phyloP scores from a whole-genome alignment of 2,329 filamentous ascomycete species.

The Epichloe hybrida region DNA sequence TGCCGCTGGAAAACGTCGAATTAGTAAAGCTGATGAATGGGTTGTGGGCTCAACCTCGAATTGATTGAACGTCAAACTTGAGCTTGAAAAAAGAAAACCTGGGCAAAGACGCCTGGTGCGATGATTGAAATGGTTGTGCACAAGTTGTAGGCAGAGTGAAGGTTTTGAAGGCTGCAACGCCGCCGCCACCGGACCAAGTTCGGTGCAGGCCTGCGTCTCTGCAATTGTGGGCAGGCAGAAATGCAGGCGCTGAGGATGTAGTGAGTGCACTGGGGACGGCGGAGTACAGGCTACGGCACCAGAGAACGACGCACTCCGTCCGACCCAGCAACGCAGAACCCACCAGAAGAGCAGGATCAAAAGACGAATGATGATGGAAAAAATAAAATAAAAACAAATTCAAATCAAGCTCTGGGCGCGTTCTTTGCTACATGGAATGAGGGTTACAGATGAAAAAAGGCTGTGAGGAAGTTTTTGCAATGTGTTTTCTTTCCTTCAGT shows the following conservation, averaged over 20 bases:
- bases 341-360: background rate
- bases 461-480: too few relatives aligned
- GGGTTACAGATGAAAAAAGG: too few relatives aligned
- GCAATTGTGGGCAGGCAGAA: conserved; percentile 1
- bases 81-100: background rate
- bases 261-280: background rate
- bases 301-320: background rate
- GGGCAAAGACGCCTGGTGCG: background rate
- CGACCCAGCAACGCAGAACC: background rate
- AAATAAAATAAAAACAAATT: too few relatives aligned
- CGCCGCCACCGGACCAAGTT: too few relatives aligned
- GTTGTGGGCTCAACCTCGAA: background rate
- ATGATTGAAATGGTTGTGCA: background rate
- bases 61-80: background rate
- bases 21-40: background rate
- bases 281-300: background rate
- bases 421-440: too few relatives aligned
- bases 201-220: too few relatives aligned
- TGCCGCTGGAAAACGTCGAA: background rate
- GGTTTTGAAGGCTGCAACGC: conserved; percentile 4
- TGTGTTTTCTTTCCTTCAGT: background rate
- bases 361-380: too few relatives aligned
- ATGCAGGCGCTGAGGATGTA: background rate
- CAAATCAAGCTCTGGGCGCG: too few relatives aligned
- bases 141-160: background rate